Evolutionary conservation across 2,329 filamentous ascomycete genomes (phyloP).

Genomic region (Aspergillus japonicus): DNA sequence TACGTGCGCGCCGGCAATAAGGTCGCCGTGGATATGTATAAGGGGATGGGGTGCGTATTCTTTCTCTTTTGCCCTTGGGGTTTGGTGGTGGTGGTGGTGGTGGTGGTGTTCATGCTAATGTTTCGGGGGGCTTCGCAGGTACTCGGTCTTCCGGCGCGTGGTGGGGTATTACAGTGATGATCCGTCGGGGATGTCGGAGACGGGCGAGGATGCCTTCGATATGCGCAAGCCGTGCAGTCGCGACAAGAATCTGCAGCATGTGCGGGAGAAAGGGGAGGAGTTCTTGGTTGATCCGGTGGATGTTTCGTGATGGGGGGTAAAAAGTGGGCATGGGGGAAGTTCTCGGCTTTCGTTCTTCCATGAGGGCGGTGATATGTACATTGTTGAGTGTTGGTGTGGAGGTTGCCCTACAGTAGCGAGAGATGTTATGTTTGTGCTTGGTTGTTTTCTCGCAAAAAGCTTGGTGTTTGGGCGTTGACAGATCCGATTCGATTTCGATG

Average conservation of each 20-base stretch:
- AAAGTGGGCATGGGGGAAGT: background rate
- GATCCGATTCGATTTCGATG: background rate
- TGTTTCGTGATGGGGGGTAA: constrained; percentile 56
- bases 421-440: background rate
- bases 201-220: constrained; percentile 85
- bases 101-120: background rate
- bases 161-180: constrained; percentile 93
- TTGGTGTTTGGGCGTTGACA: background rate
- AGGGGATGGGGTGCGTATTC: constrained; percentile 69
- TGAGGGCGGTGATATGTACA: constrained; percentile 4
- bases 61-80: background rate
- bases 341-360: background rate
- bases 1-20: constrained; percentile 89
- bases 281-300: constrained; percentile 77
- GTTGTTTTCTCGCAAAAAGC: background rate
- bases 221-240: constrained; percentile 90
- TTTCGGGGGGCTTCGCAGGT: constrained; percentile 36
- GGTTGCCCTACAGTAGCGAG: background rate
- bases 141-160: constrained; percentile 84
- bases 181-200: constrained; percentile 56
- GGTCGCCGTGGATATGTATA: constrained; percentile 84
- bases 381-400: background rate
- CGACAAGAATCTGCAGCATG: constrained; percentile 72
- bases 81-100: background rate
- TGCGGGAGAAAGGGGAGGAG: constrained; percentile 76